phyloP scores from a whole-genome alignment of 2,329 filamentous ascomycete species.

The Cladophialophora chaetospira region DNA sequence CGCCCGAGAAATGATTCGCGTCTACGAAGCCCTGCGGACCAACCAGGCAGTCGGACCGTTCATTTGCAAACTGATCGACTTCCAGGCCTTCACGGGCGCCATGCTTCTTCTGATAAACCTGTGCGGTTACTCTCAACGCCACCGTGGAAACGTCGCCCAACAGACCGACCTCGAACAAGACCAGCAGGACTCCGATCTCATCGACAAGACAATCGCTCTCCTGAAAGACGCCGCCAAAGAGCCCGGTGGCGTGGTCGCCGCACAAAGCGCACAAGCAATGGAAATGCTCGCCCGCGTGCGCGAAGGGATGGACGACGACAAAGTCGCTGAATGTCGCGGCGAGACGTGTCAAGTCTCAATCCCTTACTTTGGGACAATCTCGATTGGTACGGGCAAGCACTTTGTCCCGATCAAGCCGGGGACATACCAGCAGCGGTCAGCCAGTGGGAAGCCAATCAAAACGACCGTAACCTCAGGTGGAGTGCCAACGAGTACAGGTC shows the following conservation, averaged over 20 bases:
- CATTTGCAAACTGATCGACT: conserved; percentile 52
- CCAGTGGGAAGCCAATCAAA: not conserved
- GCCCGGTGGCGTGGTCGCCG: conserved; percentile 46
- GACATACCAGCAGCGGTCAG: conserved; percentile 22
- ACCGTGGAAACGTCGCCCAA: conserved; percentile 27
- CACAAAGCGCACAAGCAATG: conserved; percentile 46
- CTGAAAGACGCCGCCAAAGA: conserved; percentile 39
- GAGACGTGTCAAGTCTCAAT: conserved; percentile 45
- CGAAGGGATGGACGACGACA: conserved; percentile 29
- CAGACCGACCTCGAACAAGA: conserved; percentile 37
- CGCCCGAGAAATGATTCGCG: conserved; percentile 44
- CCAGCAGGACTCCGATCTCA: conserved; percentile 41
- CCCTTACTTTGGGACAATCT: conserved; percentile 51
- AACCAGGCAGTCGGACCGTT: conserved; percentile 36
- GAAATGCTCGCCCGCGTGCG: conserved; percentile 41
- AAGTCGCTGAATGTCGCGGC: conserved; percentile 16
- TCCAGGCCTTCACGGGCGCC: conserved; percentile 50
- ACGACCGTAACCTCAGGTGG: conserved; percentile 2
- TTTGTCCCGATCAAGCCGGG: conserved; percentile 33
- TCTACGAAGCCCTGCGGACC: conserved; percentile 43
- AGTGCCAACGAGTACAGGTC: conserved; percentile 16
- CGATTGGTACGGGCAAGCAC: conserved; percentile 40
- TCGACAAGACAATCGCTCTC: conserved; percentile 38
- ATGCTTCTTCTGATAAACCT: conserved; percentile 50
- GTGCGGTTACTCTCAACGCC: conserved; percentile 39